Conservation (phyloP, 2,329 filamentous ascomycete species). For the Knufia petricola region DNA sequence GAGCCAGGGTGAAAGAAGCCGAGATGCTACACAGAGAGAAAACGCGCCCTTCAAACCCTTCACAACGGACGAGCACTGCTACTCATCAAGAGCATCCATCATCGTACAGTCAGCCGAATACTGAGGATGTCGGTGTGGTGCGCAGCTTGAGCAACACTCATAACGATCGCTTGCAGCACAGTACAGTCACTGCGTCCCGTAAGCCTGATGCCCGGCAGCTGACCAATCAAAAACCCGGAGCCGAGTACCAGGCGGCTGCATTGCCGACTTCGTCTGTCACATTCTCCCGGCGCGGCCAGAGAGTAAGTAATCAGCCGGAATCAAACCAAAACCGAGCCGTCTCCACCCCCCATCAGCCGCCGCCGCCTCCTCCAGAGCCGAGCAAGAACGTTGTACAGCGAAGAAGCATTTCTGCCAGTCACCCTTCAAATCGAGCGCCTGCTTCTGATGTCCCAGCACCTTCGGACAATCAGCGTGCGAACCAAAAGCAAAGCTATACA, state of each 20-base stretch:
- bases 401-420: constrained; percentile 2
- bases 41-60: constrained; percentile 30
- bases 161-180: constrained; percentile 29
- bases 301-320: background rate
- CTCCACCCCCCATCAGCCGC: background rate
- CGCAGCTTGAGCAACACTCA: constrained; percentile 28
- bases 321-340: background rate
- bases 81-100: constrained; percentile 6
- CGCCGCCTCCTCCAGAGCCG: background rate
- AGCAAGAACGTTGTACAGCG: background rate
- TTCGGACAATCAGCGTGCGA: background rate
- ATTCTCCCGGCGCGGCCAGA: background rate
- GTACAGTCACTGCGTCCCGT: constrained; percentile 24
- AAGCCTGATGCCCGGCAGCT: constrained; percentile 19
- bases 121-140: constrained; percentile 26
- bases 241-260: constrained; percentile 19
- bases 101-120: constrained; percentile 1
- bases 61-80: background rate
- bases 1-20: constrained; percentile 72
- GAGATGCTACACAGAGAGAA: constrained; percentile 62
- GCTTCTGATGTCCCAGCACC: background rate
- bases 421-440: background rate
- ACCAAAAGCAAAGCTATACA: background rate
- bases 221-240: constrained; percentile 18
- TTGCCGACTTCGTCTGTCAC: background rate